phyloP scores from a whole-genome alignment of 108 stramenopile species.

The Pseudonitzschia multistriata region DNA sequence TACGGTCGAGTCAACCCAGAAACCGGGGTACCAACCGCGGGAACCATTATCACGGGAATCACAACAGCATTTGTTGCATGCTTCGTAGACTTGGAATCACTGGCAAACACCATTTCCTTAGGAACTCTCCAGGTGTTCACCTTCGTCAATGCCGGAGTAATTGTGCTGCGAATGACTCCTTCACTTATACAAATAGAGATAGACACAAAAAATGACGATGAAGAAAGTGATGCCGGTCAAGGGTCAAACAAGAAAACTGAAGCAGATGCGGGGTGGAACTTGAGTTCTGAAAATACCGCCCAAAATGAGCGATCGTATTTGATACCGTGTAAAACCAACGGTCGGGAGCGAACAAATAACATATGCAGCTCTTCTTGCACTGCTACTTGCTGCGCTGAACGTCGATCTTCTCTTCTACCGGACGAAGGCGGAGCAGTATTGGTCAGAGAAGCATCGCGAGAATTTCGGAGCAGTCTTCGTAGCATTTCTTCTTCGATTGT shows the following conservation, averaged over 20 bases:
- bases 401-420: constrained; percentile 8
- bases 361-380: background rate
- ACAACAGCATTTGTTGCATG: constrained; percentile 47
- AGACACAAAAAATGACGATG: background rate
- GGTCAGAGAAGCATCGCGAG: constrained; percentile 13
- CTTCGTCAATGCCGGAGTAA: constrained; percentile 66
- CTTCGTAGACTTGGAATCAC: constrained; percentile 50
- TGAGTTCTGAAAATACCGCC: background rate
- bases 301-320: constrained; percentile 2
- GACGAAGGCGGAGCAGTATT: constrained; percentile 13
- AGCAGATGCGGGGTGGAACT: background rate
- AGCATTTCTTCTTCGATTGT: background rate
- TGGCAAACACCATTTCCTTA: constrained; percentile 53
- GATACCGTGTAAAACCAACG: background rate
- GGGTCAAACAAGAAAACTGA: background rate
- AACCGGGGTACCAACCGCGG: constrained; percentile 48
- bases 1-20: constrained; percentile 40
- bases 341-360: background rate
- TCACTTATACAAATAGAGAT: background rate
- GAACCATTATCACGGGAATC: constrained; percentile 55
- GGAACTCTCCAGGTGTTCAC: constrained; percentile 62
- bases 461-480: constrained; percentile 7
- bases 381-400: background rate
- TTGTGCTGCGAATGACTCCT: constrained; percentile 41
- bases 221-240: background rate